Percentiles rank a stretch among this genome's conserved stretches.
Evolutionary conservation across 1,284 basidiomycete species (phyloP).

Genomic region (Cystobasidium pallidum): DNA sequence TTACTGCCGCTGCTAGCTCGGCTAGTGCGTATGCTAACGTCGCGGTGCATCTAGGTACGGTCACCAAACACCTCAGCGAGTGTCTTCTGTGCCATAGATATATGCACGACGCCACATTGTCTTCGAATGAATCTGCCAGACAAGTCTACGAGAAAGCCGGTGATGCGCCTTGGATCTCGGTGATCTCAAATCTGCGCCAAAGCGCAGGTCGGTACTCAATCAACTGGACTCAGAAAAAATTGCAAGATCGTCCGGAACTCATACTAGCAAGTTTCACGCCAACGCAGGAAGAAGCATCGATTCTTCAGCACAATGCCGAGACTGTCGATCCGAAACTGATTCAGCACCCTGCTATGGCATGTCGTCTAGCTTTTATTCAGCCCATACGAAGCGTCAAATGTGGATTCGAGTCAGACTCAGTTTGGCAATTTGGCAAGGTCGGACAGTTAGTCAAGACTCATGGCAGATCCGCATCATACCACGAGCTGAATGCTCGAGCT

Average conservation of each 20-base stretch:
- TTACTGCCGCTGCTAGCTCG: too few species aligned
- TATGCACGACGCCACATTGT: conserved; percentile 11
- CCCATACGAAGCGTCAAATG: conserved; percentile 20
- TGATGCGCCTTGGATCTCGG: conserved; percentile 25
- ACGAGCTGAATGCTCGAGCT: conserved; percentile 13
- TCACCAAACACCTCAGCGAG: conserved; percentile 9
- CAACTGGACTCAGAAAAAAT: conserved; percentile 1
- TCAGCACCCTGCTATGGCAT: conserved; percentile 32
- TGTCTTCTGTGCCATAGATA: conserved; percentile 12
- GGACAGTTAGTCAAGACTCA: not conserved
- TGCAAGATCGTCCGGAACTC: conserved; percentile 6
- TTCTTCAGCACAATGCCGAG: not conserved
- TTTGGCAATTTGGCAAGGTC: conserved; percentile 25
- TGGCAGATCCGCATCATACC: not conserved
- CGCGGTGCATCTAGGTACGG: not conserved
- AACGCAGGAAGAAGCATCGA: not conserved
- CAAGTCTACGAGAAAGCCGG: conserved; percentile 20
- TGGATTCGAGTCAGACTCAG: conserved; percentile 34
- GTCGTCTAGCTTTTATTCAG: conserved; percentile 18
- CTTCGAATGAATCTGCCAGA: conserved; percentile 3
- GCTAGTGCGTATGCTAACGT: not conserved
- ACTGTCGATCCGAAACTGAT: not conserved
- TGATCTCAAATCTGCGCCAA: conserved; percentile 30
- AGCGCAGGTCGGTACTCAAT: conserved; percentile 15
- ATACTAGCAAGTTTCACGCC: conserved; percentile 10